phyloP scores from a whole-genome alignment of 495 filamentous ascomycete genomes.

The Copromyces sp. region DNA sequence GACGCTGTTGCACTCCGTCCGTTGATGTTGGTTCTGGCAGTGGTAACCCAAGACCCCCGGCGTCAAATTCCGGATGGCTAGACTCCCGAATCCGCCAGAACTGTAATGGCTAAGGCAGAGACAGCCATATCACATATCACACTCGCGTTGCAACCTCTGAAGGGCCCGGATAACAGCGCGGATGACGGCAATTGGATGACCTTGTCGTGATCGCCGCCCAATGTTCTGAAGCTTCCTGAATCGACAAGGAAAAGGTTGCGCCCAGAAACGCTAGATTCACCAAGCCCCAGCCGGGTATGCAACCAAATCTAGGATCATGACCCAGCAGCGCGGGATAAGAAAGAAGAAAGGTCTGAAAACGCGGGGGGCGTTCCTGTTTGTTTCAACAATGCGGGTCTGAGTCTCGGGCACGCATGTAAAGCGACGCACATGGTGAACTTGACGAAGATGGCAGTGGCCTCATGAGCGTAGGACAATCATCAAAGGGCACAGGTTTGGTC shows the following conservation, averaged over 20 bases:
- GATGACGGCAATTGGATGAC: neutral
- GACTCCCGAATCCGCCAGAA: neutral
- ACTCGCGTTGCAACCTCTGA: neutral
- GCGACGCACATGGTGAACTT: neutral
- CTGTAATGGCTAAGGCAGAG: neutral
- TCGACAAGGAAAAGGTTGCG: neutral
- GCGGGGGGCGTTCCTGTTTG: neutral
- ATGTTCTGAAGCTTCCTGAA: neutral
- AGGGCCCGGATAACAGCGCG: neutral
- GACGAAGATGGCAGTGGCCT: neutral
- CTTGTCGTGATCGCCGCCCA: neutral
- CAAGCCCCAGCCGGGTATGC: neutral
- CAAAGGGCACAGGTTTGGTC: neutral
- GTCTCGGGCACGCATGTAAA: neutral
- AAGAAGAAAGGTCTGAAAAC: neutral
- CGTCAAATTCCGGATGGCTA: neutral
- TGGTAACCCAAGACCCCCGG: neutral
- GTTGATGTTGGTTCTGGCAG: neutral
- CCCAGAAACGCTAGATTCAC: neutral
- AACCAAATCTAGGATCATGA: neutral
- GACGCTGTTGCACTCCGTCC: neutral
- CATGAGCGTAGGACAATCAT: neutral
- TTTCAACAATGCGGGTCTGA: neutral
- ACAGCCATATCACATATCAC: neutral
- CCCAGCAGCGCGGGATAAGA: neutral